Conservation (phyloP, 1,284 basidiomycete genomes). For the Mycosarcoma mackinlayi region DNA sequence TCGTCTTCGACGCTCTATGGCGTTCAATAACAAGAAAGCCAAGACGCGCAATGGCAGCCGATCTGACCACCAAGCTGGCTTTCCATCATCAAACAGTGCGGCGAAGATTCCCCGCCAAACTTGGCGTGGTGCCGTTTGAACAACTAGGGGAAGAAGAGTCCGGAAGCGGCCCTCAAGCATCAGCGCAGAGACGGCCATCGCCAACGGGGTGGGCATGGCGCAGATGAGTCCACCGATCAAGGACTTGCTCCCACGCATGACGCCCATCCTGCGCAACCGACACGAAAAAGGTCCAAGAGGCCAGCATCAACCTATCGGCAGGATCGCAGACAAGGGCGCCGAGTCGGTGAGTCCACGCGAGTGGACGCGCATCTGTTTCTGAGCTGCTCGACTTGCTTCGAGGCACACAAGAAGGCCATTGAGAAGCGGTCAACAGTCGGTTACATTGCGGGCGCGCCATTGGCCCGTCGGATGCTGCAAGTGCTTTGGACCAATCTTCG, state of each 20-base stretch:
- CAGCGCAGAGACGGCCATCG: conserved; percentile 96
- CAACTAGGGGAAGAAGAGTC: conserved; percentile 99
- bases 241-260: conserved; percentile 98
- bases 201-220: conserved; percentile 99
- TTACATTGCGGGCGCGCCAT: conserved; percentile 99
- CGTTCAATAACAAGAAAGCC: conserved; percentile 98
- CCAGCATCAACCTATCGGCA: conserved; percentile 99
- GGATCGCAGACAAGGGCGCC: conserved; percentile 98
- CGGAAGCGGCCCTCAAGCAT: conserved; percentile 98
- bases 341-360: conserved; percentile 98
- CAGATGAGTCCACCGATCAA: conserved; percentile 99
- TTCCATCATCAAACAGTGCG: conserved; percentile 98
- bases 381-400: conserved; percentile 95
- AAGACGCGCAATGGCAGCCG: conserved; percentile 99
- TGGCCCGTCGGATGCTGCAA: conserved; percentile 94
- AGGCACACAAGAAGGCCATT: conserved; percentile 99
- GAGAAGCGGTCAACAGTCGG: conserved; percentile 99
- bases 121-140: conserved; percentile 96
- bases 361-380: conserved; percentile 99
- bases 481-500: conserved; percentile 96
- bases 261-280: conserved; percentile 96
- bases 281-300: conserved; percentile 99
- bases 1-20: too few relatives aligned
- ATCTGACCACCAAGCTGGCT: conserved; percentile 91
- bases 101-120: conserved; percentile 95